A percentile compares a stretch with the other conserved stretches of the same genome.
These are phyloP conservation scores for Schizosaccharomyces lindneri DNA, from an alignment of 805 yeast species.

Conservation along the genomic window DNA sequence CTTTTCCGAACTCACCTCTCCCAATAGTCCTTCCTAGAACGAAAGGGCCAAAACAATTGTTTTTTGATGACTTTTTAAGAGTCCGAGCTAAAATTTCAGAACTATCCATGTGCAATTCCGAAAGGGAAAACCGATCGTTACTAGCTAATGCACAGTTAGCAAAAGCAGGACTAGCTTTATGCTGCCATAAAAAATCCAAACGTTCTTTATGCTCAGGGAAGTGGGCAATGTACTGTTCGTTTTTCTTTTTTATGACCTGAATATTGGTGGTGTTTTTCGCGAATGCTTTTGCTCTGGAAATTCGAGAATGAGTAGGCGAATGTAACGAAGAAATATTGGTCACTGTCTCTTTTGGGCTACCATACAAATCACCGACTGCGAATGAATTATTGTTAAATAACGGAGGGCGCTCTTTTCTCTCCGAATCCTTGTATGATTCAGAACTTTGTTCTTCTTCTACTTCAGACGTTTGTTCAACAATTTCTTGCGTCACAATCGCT, in stretches of 20 bases:
- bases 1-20: conserved; percentile 96
- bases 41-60: conserved; percentile 49
- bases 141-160: not conserved
- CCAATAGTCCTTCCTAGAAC: conserved; percentile 82
- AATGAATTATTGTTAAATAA: not conserved
- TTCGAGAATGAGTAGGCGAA: not conserved
- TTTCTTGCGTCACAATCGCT: no score
- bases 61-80: not conserved
- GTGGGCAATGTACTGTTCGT: not conserved
- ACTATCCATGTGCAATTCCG: not conserved
- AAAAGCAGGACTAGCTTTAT: not conserved
- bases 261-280: not conserved
- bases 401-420: no score
- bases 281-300: not conserved
- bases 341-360: not conserved
- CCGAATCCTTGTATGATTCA: no score
- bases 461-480: no score
- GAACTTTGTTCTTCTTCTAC: no score
- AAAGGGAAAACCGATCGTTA: not conserved
- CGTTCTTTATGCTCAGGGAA: not conserved
- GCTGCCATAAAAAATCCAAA: not conserved
- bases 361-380: not conserved
- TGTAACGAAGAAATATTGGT: not conserved
- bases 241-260: not conserved
- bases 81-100: not conserved